Percentiles rank a stretch among this genome's conserved stretches.
These are phyloP conservation scores for Populus tremula DNA, from an alignment of 345 rosid species.

Conservation along the genomic window DNA sequence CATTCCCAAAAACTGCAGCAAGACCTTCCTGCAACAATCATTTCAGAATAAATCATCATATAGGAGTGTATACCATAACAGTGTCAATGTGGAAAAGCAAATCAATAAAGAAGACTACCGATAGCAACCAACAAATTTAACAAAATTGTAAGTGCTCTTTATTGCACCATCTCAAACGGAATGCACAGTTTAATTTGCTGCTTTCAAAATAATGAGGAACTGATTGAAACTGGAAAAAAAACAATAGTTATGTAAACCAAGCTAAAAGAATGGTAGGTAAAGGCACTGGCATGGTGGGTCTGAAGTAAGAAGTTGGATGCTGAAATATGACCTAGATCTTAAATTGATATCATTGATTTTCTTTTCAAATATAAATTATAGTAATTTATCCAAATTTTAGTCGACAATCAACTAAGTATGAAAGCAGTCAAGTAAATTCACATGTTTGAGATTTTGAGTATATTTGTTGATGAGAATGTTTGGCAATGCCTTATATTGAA, in stretches of 20 bases:
- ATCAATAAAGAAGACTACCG: background rate
- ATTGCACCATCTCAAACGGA: background rate
- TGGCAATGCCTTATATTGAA: background rate
- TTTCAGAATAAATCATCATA: conserved; percentile 11
- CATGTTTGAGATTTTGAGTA: background rate
- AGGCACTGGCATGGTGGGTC: background rate
- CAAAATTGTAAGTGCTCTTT: background rate
- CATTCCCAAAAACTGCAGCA: conserved; percentile 91
- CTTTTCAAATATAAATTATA: background rate
- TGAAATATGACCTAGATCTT: background rate
- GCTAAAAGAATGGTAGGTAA: background rate
- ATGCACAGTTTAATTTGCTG: background rate
- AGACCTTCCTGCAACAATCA: conserved; percentile 66
- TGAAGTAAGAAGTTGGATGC: background rate
- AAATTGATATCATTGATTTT: background rate
- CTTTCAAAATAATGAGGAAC: background rate
- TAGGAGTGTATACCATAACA: background rate
- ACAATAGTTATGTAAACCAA: background rate
- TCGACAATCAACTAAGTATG: background rate
- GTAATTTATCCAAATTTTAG: background rate
- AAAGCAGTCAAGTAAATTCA: background rate
- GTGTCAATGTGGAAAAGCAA: background rate
- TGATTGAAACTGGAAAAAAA: background rate
- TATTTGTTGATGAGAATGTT: background rate
- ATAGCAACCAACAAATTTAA: background rate